Evolutionary conservation across 192 early-diverging fungal species (phyloP).

Genomic region (Umbelopsis sp.): DNA sequence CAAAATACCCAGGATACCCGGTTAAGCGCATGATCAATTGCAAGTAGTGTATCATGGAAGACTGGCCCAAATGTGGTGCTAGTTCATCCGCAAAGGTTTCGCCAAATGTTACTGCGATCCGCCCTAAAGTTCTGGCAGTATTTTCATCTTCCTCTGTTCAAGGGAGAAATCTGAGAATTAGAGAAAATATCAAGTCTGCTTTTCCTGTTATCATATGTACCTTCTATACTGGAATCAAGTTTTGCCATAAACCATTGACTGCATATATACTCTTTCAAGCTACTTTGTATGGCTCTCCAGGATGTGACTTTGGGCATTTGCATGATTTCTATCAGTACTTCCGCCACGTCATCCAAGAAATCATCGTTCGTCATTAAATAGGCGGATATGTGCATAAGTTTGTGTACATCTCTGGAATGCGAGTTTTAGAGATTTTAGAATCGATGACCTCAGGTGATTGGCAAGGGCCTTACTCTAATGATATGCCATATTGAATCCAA

Average conservation of each 20-base stretch:
- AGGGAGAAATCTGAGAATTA: neutral
- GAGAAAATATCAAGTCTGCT: neutral
- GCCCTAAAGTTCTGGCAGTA: conserved; percentile 44
- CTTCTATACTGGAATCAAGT: conserved; percentile 45
- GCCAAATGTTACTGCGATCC: conserved; percentile 56
- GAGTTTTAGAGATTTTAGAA: neutral
- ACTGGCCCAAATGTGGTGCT: conserved; percentile 41
- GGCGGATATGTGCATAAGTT: conserved; percentile 45
- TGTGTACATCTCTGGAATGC: conserved; percentile 40
- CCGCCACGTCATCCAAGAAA: conserved; percentile 53
- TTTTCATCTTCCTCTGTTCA: conserved; percentile 54
- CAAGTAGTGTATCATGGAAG: conserved; percentile 48
- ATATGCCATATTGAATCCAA: conserved; percentile 59
- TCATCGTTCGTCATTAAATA: conserved; percentile 44
- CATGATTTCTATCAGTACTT: conserved; percentile 58
- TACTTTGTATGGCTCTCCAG: conserved; percentile 46
- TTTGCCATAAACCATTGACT: conserved; percentile 49
- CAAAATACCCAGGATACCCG: conserved; percentile 70
- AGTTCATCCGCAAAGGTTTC: conserved; percentile 62
- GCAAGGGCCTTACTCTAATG: conserved; percentile 48
- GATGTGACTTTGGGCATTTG: conserved; percentile 38
- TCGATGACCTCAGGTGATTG: too few species aligned
- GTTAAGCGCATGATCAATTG: conserved; percentile 67
- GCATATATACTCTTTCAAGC: conserved; percentile 49
- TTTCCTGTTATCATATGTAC: conserved; percentile 20